These are phyloP conservation scores for Aurantiochytrium sp. DNA, from an alignment of 108 stramenopile genomes.

Conservation along the genomic window DNA sequence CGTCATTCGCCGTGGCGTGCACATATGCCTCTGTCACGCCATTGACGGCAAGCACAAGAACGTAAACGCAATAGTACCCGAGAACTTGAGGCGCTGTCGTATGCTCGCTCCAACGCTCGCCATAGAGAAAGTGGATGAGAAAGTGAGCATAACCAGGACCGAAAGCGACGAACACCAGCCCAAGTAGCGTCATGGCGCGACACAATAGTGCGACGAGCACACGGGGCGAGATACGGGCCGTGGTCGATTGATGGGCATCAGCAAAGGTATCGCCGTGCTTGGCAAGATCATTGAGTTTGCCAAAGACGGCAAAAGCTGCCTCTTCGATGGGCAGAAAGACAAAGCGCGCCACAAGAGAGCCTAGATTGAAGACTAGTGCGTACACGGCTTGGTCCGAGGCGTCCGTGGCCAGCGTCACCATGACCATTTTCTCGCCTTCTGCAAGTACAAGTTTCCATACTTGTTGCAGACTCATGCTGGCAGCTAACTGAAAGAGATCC, in stretches of 20 bases:
- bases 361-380: conserved; percentile 4
- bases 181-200: neutral
- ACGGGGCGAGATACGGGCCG: neutral
- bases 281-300: neutral
- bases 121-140: neutral
- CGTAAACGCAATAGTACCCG: neutral
- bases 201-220: neutral
- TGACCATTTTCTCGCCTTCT: conserved; percentile 11
- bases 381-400: conserved; percentile 7
- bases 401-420: neutral
- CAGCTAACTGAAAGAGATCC: neutral
- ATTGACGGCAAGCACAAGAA: neutral
- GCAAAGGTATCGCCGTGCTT: neutral
- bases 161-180: neutral
- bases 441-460: neutral
- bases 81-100: neutral
- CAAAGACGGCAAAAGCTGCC: conserved; percentile 6
- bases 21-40: conserved; percentile 8
- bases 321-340: neutral
- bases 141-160: neutral
- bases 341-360: neutral
- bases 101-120: neutral
- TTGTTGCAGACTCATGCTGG: neutral
- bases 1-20: neutral
- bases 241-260: neutral